phyloP scores from a whole-genome alignment of 73 alveolate genomes.

The Loxodes magnus region DNA sequence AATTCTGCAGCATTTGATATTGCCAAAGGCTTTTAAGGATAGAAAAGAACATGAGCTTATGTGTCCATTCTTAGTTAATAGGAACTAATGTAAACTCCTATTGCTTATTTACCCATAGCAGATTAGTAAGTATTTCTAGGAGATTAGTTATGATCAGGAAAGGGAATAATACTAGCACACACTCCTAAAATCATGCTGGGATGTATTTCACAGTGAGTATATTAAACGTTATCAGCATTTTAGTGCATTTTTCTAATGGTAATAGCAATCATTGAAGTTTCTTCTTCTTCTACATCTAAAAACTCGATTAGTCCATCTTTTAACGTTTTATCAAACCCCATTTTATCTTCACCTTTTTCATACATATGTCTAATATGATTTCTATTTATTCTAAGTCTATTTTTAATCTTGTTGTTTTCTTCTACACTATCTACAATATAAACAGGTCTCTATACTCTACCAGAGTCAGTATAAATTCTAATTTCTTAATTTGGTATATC shows the following conservation, averaged over 20 bases:
- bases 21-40: conserved; percentile 86
- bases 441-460: conserved; percentile 94
- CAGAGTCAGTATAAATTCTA: conserved; percentile 95
- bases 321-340: conserved; percentile 69
- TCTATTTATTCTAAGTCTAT: conserved; percentile 17
- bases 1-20: conserved; percentile 26
- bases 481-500: conserved; percentile 88
- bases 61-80: conserved; percentile 98
- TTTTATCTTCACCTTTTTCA: conserved; percentile 10
- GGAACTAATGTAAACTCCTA: conserved; percentile 96
- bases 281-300: conserved; percentile 99
- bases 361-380: conserved; percentile 6
- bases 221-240: conserved; percentile 45
- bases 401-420: conserved; percentile 44
- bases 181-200: conserved; percentile 99
- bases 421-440: conserved; percentile 56
- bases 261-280: conserved; percentile 98
- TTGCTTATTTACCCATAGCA: conserved; percentile 99
- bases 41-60: conserved; percentile 92
- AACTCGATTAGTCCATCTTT: conserved; percentile 91
- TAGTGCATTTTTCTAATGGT: conserved; percentile 66
- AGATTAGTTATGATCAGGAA: conserved; percentile 99
- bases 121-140: conserved; percentile 96
- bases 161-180: conserved; percentile 98
- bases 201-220: conserved; percentile 99